Evolutionary conservation across 805 yeast species (phyloP).

Genomic region (Metschnikowia similis): DNA sequence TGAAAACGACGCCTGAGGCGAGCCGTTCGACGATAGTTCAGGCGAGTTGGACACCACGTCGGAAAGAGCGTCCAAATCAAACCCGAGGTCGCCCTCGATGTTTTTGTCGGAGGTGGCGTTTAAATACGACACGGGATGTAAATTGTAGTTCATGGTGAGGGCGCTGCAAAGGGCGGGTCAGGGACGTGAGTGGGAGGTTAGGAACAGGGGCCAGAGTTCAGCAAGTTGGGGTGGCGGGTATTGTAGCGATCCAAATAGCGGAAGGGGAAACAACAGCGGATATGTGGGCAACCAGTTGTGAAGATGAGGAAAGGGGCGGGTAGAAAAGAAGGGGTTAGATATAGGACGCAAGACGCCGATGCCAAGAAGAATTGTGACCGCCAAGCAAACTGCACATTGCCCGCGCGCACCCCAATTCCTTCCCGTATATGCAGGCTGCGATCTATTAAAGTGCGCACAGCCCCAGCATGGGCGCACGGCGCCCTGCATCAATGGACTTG

Average conservation of each 20-base stretch:
- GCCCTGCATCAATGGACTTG: background rate
- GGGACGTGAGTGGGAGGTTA: background rate
- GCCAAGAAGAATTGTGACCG: constrained; percentile 7
- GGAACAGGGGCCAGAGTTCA: background rate
- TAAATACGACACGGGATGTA: constrained; percentile 43
- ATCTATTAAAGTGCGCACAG: background rate
- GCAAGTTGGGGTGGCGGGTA: background rate
- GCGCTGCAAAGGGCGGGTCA: background rate
- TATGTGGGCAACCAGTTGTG: no score
- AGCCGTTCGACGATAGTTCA: constrained; percentile 24
- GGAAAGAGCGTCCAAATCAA: constrained; percentile 27
- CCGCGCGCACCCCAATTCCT: background rate
- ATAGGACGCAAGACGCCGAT: background rate
- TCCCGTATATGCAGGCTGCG: background rate
- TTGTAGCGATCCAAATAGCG: background rate
- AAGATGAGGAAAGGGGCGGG: background rate
- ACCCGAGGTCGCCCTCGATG: constrained; percentile 24
- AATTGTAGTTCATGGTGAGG: constrained; percentile 34
- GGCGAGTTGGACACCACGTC: constrained; percentile 23
- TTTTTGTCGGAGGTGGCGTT: constrained; percentile 30
- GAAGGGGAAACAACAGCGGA: no score
- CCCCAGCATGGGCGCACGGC: background rate
- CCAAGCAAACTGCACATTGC: constrained; percentile 9
- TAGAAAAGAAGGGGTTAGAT: background rate
- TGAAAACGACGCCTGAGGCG: constrained; percentile 36